Conservation (phyloP, 192 early-diverging fungal species). For the Umbelopsis sp. region DNA sequence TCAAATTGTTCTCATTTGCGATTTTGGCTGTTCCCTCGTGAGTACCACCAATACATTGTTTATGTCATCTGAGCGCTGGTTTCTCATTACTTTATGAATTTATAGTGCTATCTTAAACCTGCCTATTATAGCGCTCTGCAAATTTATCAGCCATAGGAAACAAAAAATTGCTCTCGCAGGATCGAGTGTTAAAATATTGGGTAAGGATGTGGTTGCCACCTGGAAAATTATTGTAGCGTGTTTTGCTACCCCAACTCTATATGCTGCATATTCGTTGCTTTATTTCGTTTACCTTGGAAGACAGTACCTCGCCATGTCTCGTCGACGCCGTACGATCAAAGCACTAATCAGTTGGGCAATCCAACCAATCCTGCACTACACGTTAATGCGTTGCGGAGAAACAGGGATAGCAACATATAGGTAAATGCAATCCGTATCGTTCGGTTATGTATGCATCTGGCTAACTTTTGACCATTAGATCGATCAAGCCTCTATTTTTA, state of each 20-base stretch:
- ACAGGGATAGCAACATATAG: constrained; percentile 74
- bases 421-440: too few relatives aligned
- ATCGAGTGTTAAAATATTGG: constrained; percentile 92
- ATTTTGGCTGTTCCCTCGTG: constrained; percentile 86
- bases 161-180: constrained; percentile 74
- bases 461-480: constrained; percentile 39
- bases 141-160: constrained; percentile 53
- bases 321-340: constrained; percentile 32
- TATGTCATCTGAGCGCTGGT: neutral
- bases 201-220: constrained; percentile 91
- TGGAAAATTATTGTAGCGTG: constrained; percentile 90
- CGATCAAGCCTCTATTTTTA: constrained; percentile 84
- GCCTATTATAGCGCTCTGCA: constrained; percentile 51
- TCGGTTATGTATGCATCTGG: neutral
- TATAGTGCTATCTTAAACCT: constrained; percentile 54
- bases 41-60: constrained; percentile 19
- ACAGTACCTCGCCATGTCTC: constrained; percentile 22
- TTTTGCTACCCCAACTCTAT: constrained; percentile 71
- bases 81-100: neutral
- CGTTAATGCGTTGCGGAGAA: constrained; percentile 72
- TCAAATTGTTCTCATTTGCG: constrained; percentile 72
- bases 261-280: constrained; percentile 68
- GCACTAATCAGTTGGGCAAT: constrained; percentile 37
- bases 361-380: constrained; percentile 69
- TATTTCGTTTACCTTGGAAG: constrained; percentile 46